Percentiles rank a stretch among this genome's conserved stretches.
phyloP scores from a whole-genome alignment of 148 eudicot species.

The Chenopodium album region DNA sequence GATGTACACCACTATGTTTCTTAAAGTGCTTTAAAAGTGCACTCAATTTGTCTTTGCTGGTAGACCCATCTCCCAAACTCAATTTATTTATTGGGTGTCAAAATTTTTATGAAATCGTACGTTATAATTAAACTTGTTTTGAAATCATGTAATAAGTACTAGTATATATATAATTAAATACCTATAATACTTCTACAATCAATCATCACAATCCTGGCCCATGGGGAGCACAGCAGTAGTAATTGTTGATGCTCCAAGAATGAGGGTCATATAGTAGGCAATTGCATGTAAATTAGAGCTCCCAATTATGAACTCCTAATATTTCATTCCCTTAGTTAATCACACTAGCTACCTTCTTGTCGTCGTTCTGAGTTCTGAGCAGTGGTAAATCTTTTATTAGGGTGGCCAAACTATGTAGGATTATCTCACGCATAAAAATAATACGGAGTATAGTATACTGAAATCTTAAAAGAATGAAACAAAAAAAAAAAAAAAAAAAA shows the following conservation, averaged over 20 bases:
- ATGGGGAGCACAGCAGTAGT: conserved; percentile 19
- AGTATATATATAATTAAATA: too few relatives aligned
- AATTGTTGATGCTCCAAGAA: conserved; percentile 14
- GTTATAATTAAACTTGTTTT: conserved; percentile 14
- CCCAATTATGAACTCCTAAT: conserved; percentile 13
- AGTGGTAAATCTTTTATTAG: too few relatives aligned
- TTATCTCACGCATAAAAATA: too few relatives aligned
- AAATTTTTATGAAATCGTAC: background rate
- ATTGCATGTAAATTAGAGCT: conserved; percentile 1
- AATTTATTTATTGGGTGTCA: background rate
- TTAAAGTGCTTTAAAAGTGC: conserved; percentile 27
- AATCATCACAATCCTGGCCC: conserved; percentile 12
- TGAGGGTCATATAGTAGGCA: conserved; percentile 15
- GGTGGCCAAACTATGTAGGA: too few relatives aligned
- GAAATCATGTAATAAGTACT: background rate
- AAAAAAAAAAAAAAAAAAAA: too few relatives aligned
- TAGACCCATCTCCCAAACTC: conserved; percentile 16
- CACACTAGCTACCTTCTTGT: too few relatives aligned
- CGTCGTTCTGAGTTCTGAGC: too few relatives aligned
- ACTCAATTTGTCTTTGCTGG: conserved; percentile 21
- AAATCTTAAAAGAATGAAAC: too few relatives aligned
- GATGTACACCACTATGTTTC: conserved; percentile 36
- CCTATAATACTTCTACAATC: background rate
- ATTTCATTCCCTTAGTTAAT: background rate
- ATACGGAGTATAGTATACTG: too few relatives aligned